Conservation (phyloP, 1,284 basidiomycete species). For the Ustilago shanxiensis region DNA sequence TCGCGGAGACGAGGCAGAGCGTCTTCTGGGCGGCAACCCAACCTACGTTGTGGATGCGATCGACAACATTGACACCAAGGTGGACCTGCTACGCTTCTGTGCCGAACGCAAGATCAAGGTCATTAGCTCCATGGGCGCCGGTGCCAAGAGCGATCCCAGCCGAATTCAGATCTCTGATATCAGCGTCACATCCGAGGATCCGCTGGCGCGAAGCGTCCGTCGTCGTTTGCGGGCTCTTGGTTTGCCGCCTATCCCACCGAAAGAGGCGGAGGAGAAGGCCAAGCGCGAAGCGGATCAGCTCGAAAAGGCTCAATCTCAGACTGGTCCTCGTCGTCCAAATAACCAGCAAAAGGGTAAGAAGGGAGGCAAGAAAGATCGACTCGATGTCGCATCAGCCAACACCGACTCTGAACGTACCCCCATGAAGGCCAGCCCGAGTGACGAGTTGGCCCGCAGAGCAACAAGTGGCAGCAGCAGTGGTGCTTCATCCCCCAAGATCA, state of each 20-base stretch:
- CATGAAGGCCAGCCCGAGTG: constrained; percentile 34
- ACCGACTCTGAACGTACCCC: constrained; percentile 36
- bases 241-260: constrained; percentile 58
- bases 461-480: constrained; percentile 22
- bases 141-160: constrained; percentile 95
- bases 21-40: constrained; percentile 55
- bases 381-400: constrained; percentile 8
- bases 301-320: constrained; percentile 35
- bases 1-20: constrained; percentile 47
- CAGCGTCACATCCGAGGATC: constrained; percentile 91
- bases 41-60: constrained; percentile 74
- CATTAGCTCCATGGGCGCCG: constrained; percentile 96
- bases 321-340: constrained; percentile 5
- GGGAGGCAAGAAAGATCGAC: constrained; percentile 19
- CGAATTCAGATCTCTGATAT: constrained; percentile 95
- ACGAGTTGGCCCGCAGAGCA: constrained; percentile 15
- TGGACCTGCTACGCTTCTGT: constrained; percentile 67
- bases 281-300: constrained; percentile 34
- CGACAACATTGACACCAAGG: constrained; percentile 94
- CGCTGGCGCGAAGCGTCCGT: constrained; percentile 90
- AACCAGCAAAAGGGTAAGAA: constrained; percentile 21
- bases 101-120: constrained; percentile 62
- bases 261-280: constrained; percentile 38
- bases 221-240: constrained; percentile 77
- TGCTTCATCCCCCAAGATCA: constrained; percentile 19